A percentile compares a stretch with the other conserved stretches of the same genome.
These are phyloP conservation scores for Corchorus capsularis DNA, from an alignment of 345 rosid species.

Conservation along the genomic window DNA sequence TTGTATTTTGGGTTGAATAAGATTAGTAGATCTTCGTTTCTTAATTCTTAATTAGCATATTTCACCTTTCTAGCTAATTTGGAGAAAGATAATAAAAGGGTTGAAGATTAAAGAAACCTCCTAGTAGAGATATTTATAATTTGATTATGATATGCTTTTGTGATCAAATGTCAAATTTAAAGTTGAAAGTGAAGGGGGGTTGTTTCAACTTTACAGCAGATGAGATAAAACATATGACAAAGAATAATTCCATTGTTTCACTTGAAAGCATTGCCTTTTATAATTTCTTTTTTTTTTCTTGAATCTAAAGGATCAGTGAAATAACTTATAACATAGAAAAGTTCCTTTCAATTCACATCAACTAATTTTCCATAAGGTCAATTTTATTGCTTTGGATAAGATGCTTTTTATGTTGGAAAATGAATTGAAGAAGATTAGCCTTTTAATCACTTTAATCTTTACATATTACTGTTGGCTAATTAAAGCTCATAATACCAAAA, in stretches of 20 bases:
- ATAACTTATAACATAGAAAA: background rate
- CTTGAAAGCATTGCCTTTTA: background rate
- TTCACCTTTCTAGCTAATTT: background rate
- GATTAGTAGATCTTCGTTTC: background rate
- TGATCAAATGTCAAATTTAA: background rate
- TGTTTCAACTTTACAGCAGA: background rate
- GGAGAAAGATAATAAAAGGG: background rate
- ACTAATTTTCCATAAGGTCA: background rate
- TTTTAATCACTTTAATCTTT: no score
- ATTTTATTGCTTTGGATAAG: background rate
- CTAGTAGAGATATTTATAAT: background rate
- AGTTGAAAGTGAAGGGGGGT: background rate
- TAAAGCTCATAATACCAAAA: no score
- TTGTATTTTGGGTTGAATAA: no score
- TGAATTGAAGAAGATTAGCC: background rate
- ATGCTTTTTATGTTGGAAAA: background rate
- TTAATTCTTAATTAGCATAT: background rate
- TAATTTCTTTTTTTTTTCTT: background rate
- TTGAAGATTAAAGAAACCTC: background rate
- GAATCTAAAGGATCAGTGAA: background rate
- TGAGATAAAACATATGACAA: background rate
- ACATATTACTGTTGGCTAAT: no score
- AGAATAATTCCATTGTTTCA: background rate
- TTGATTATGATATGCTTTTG: background rate
- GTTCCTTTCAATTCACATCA: slow-evolving; percentile 5